Percentiles rank a stretch among this genome's conserved stretches.
Conservation (phyloP, 1,284 basidiomycete species). For the Puccinia coronata region DNA sequence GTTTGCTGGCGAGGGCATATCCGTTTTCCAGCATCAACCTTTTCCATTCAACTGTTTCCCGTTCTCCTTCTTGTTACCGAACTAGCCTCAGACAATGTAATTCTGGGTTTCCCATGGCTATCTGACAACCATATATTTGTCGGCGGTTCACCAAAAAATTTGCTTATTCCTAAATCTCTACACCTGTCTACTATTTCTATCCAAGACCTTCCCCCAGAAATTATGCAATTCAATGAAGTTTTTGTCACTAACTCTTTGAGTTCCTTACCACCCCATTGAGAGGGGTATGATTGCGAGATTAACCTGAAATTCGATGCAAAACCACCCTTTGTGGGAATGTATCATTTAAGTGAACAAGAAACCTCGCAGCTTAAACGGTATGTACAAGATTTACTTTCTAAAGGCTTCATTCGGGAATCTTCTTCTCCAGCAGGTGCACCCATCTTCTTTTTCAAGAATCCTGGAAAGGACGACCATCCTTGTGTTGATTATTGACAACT, state of each 20-base stretch:
- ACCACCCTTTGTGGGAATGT: neutral
- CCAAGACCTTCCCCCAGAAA: neutral
- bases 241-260: neutral
- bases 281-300: too few species aligned
- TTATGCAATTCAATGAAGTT: neutral
- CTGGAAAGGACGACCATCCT: slow-evolving; percentile 11
- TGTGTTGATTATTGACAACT: slow-evolving; percentile 13
- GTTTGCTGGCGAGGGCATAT: neutral
- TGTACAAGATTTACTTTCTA: slow-evolving; percentile 5
- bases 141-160: neutral
- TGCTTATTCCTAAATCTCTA: neutral
- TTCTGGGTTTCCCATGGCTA: neutral
- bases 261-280: neutral
- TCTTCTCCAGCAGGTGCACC: slow-evolving; percentile 25
- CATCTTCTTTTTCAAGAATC: slow-evolving; percentile 44
- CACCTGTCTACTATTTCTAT: neutral
- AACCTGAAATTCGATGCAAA: neutral
- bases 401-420: slow-evolving; percentile 22
- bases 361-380: neutral
- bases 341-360: neutral
- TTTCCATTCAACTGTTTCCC: neutral
- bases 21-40: neutral
- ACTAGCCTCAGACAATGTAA: neutral
- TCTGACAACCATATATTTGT: neutral
- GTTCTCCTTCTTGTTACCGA: neutral